Base-by-base conservation (phyloP, 2,329 filamentous ascomycete species). In the Colletotrichum coccodes region DNA sequence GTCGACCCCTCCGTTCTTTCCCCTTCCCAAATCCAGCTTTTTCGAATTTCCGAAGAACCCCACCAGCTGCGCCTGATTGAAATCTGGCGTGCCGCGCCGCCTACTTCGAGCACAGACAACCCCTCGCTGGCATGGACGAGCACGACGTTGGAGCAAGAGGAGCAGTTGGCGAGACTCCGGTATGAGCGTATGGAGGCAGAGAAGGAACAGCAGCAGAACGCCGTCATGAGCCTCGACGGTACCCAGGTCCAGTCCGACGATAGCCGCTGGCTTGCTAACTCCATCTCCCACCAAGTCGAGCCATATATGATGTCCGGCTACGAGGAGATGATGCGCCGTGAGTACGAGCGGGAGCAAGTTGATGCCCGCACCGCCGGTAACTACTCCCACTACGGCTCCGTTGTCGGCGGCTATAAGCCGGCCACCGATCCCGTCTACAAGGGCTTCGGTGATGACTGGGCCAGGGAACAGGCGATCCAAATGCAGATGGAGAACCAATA, bases 241-340 rank as follows among this genome's bases (percentile, higher is more conserved):
- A 87, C 84, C 0, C 75, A 84, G 21, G 75, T 85, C 8, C 88
- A 91, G 76, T 81, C 81, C 3, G 78, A 80, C 9, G 85, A 89
- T 68, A 84, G 87, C 30, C 83, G 84, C 59, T 90, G 89, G 87
- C 74, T 82, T 32, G 53, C 76, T 77, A 65, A 72, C 74, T 32
- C 77, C 73, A 50, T 64, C 72, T 23, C 80, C 75, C 71, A 79
- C 52, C 85, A 88, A 70, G 89, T 88, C 44, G 94, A 97, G 79
- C 94, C 94, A 0, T 97, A 97, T 79, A 97, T 97, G 88, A 79
- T 88, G 54, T 91, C 89, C 7, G 94, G 94, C 16, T 97, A 97
- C 76, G 92, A 94, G 74, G 84, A 89, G 75, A 81, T 92, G 65
- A 89, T 91, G 67, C 84, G 85, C 66, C 85, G 89, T 61, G 90